These are phyloP conservation scores for Quercus lobata DNA, from an alignment of 331 rosid species.

Conservation along the genomic window DNA sequence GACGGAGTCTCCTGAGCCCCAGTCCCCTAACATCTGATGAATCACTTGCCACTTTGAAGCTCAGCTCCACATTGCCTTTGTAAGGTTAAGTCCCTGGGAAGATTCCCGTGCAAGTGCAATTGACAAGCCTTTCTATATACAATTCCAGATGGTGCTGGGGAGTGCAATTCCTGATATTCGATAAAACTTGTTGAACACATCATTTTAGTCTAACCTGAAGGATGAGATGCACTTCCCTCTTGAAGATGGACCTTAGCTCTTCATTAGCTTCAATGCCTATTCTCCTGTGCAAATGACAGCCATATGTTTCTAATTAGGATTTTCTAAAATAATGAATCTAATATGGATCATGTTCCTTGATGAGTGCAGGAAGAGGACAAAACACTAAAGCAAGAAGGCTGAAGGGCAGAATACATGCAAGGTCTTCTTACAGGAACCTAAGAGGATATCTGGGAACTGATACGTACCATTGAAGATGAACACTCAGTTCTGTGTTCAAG, in stretches of 20 bases:
- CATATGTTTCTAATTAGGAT: neutral
- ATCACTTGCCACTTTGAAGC: neutral
- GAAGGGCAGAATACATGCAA: neutral
- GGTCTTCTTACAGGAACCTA: neutral
- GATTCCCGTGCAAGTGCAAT: neutral
- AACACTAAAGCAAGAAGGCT: neutral
- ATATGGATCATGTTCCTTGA: neutral
- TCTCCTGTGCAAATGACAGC: conserved; percentile 53
- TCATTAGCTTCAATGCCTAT: conserved; percentile 95
- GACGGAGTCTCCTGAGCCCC: neutral
- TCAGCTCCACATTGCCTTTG: conserved; percentile 4
- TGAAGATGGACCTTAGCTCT: conserved; percentile 87
- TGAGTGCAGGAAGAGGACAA: neutral
- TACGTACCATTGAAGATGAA: neutral
- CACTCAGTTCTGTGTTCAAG: neutral
- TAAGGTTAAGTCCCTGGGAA: neutral
- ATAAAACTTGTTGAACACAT: conserved; percentile 7
- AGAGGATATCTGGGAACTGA: neutral
- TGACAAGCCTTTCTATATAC: conserved; percentile 18
- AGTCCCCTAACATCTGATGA: neutral
- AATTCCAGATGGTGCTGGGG: conserved; percentile 20
- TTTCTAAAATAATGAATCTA: neutral
- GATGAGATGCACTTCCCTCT: conserved; percentile 84
- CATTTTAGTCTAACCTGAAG: conserved; percentile 77
- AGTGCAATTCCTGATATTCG: conserved; percentile 12